Base-by-base conservation (phyloP, 2,329 filamentous ascomycete species). In the Drechslerella stenobrocha region DNA sequence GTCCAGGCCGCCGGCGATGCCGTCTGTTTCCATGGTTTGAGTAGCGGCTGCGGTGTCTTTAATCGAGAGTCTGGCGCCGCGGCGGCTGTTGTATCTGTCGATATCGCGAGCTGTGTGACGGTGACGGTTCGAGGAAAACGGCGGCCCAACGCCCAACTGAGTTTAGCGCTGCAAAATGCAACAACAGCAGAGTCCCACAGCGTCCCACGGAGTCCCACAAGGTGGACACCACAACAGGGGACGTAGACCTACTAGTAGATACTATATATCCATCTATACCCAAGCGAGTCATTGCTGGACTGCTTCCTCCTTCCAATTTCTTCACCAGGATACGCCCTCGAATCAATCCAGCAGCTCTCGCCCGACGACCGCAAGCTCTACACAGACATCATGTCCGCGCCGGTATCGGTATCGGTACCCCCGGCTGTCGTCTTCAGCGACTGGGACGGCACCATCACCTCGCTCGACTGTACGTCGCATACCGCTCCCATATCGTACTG, bases 371-470 rank as follows among this genome's bases (percentile, higher is more conserved):
- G 37, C 34, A 4, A 30, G 28, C 28, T n/a, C n/a, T n/a, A n/a
- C n/a, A 3, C 37, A 4, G 15, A 3, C 37, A 20, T 37, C 45
- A 67, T 67, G 63, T 56, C 63, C 24, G 48, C 59, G 22, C 42
- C 55, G 55, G 70, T 73, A 53, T 70, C 45, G 37, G 70, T 73
- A 53, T 70, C 45, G 37, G 70, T 73, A 61, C 72, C 74, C 60
- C 34, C 74, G 77, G 88, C 89, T 80, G 91, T 98, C 80, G 96
- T 98, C 83, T 97, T 97, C 81, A 96, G 91, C 73, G 93, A 98
- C 79, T 97, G 97, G 76, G 93, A 98, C 78, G 93, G 93, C 74
- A 97, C 63, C 9, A 67, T 67, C 22, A 67, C 63, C n/a, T 45
- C 63, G n/a, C 18, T 67, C 24, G 63, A 67, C 51, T 67, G 63